phyloP scores from a whole-genome alignment of 225 moss, liverwort and hornwort genomes.

The Sphagnum tenellum region DNA sequence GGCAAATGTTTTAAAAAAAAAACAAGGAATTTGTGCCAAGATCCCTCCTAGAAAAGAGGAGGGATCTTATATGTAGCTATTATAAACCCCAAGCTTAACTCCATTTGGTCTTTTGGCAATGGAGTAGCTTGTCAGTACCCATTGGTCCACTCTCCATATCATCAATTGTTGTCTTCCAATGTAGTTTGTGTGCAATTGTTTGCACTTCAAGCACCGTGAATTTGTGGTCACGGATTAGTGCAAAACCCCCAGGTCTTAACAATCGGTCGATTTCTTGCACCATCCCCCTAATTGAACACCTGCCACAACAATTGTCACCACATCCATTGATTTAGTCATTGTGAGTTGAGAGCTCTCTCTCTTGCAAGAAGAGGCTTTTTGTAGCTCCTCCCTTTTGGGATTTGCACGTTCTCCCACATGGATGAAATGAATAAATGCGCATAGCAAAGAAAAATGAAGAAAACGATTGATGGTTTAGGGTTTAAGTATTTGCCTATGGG shows the following conservation, averaged over 20 bases:
- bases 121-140: conserved; percentile 66
- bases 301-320: conserved; percentile 4
- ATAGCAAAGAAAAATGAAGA: no score
- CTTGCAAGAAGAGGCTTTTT: no score
- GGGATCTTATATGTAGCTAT: no score
- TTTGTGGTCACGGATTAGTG: conserved; percentile 56
- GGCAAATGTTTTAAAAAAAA: no score
- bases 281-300: conserved; percentile 48
- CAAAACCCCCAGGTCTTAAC: conserved; percentile 82
- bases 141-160: conserved; percentile 71
- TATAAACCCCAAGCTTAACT: not conserved
- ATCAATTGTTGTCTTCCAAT: conserved; percentile 59
- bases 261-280: conserved; percentile 71
- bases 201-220: conserved; percentile 24
- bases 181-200: conserved; percentile 28
- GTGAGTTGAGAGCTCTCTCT: no score
- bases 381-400: no score
- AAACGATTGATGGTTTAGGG: no score
- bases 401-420: no score
- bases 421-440: no score
- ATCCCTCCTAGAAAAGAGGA: no score
- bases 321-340: no score
- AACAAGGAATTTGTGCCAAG: no score
- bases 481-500: conserved; percentile 33
- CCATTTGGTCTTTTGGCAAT: conserved; percentile 69